Evolutionary conservation across 78 protist species (phyloP), one percentile per base, ranked within the genome.

Genomic region (Dictyostelium intermedium): DNA sequence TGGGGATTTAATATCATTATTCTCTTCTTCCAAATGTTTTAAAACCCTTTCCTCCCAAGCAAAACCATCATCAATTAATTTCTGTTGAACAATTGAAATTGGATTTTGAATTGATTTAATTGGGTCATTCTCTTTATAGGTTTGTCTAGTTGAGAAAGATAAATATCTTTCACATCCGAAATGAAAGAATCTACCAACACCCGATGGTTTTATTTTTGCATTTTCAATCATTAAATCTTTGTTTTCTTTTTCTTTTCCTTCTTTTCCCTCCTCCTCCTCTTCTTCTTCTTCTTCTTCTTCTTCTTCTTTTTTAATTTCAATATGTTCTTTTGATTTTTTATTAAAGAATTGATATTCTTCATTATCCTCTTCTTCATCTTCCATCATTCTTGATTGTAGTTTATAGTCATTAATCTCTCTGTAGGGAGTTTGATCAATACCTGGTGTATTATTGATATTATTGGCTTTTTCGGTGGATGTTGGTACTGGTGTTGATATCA

Each of bases 151-250:
- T 41, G 93, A 89, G 18, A 60, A 89, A 23, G 73, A 23, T 4
- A 89, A 23, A 80, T 89, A 89, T 69, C 93, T 56, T 43, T 89
- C 93, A 66, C 93, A 89, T 43, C 84, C 83, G 45, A 89, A 80
- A 80, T 89, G 93, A 47, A 89, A 89, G 56, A 79, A 89, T 80
- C 93, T 78, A 11, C 93, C 93, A 20, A 89, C 23, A 50, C 93
- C 93, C 10, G 93, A 89, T 56, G 93, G 66, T 69, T 80, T 89
- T 4, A 89, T 80, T 39, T 35, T 61, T 30, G 93, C 85, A 20
- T 60, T 66, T 27, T 86, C 92, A 23, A 72, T 66, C 6, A n/a
- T 66, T 10, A 27, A 66, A 9, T 11, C 34, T 27, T 66, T 66
- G 27, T 5, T 39, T 5, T 39, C 43, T 39, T 39, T 39, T 4